A percentile compares a stretch with the other conserved stretches of the same genome.
These are phyloP conservation scores for Xerocomus minutiporus DNA, from an alignment of 1,284 basidiomycete species.

Conservation along the genomic window DNA sequence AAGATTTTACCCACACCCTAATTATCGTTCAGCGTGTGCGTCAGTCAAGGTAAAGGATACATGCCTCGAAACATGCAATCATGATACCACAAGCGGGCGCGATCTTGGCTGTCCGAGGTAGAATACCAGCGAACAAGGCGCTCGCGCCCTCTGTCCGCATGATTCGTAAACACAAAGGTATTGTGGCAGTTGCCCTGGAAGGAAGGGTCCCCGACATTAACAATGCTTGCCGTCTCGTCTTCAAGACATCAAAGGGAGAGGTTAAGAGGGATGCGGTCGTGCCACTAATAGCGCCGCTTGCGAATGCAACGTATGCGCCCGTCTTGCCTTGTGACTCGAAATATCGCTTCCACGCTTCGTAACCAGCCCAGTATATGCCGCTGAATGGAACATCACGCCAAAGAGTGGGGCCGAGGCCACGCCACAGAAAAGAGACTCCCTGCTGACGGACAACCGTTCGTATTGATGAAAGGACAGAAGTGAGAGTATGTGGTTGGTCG, in stretches of 20 bases:
- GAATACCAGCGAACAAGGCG: constrained; percentile 81
- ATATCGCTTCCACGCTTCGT: constrained; percentile 59
- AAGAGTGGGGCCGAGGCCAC: constrained; percentile 86
- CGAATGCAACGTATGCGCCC: constrained; percentile 74
- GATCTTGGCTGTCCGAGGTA: constrained; percentile 91
- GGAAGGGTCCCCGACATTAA: constrained; percentile 50
- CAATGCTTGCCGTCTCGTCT: constrained; percentile 84
- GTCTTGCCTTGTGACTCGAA: constrained; percentile 49
- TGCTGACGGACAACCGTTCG: constrained; percentile 55
- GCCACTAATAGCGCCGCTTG: constrained; percentile 79
- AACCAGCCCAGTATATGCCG: constrained; percentile 86
- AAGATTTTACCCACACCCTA: constrained; percentile 56
- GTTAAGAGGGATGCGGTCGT: constrained; percentile 84
- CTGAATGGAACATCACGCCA: constrained; percentile 98
- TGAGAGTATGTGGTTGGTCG: constrained; percentile 66
- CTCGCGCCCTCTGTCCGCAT: constrained; percentile 71
- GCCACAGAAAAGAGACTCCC: constrained; percentile 77
- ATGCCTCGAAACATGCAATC: constrained; percentile 92
- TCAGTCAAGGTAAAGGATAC: constrained; percentile 14
- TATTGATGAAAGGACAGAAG: constrained; percentile 62
- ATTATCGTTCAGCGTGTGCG: constrained; percentile 6
- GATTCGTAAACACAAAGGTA: constrained; percentile 67
- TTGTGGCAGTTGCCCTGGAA: constrained; percentile 43
- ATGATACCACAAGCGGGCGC: constrained; percentile 98
- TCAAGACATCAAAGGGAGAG: constrained; percentile 94